A percentile compares a stretch with the other conserved stretches of the same genome.
Conservation (phyloP, 768 basidiomycete species). For the Mycena pura region DNA sequence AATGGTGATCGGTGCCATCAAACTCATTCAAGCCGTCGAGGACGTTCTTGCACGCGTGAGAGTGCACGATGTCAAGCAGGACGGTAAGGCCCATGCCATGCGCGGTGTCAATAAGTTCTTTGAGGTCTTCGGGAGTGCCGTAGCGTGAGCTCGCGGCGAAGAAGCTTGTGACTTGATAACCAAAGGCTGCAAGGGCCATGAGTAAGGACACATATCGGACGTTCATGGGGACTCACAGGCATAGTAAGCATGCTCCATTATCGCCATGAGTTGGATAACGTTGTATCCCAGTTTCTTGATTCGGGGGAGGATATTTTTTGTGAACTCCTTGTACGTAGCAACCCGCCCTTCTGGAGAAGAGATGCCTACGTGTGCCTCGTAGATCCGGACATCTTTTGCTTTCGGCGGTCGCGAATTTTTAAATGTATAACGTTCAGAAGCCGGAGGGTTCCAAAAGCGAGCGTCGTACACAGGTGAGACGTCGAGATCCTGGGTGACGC, state of each 20-base stretch:
- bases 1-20: slow-evolving; percentile 96
- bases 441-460: slow-evolving; percentile 97
- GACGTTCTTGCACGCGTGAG: slow-evolving; percentile 97
- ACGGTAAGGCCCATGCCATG: slow-evolving; percentile 93
- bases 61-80: slow-evolving; percentile 96
- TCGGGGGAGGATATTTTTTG: slow-evolving; percentile 78
- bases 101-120: slow-evolving; percentile 93
- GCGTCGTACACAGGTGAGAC: slow-evolving; percentile 95
- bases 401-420: slow-evolving; percentile 77
- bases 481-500: slow-evolving; percentile 92
- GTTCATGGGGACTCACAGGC: slow-evolving; percentile 73
- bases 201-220: slow-evolving; percentile 1
- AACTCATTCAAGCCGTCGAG: slow-evolving; percentile 95
- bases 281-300: slow-evolving; percentile 96
- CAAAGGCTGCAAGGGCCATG: slow-evolving; percentile 73
- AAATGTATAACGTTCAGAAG: slow-evolving; percentile 75
- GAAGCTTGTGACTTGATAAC: slow-evolving; percentile 97
- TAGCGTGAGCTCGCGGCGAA: slow-evolving; percentile 97
- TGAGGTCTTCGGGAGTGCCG: slow-evolving; percentile 94
- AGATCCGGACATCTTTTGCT: slow-evolving; percentile 77
- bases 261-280: slow-evolving; percentile 96
- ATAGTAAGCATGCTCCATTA: slow-evolving; percentile 98
- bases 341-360: slow-evolving; percentile 88
- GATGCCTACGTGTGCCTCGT: slow-evolving; percentile 98
- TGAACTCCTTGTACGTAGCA: slow-evolving; percentile 97